These are phyloP conservation scores for Capsicum baccatum DNA, from an alignment of 257 asterid genomes.

Conservation along the genomic window DNA sequence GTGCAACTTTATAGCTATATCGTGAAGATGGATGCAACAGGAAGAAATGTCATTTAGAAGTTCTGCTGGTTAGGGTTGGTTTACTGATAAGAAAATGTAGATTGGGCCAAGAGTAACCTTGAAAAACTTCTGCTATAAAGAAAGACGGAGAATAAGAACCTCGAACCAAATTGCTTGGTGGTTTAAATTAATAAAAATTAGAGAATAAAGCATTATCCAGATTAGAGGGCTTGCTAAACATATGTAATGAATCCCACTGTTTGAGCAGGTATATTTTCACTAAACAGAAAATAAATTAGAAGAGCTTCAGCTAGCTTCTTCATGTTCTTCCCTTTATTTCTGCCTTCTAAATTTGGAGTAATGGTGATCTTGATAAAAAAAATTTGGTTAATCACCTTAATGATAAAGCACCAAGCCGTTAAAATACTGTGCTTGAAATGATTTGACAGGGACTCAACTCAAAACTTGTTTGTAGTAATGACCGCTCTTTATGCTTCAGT, in stretches of 20 bases:
- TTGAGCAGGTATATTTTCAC: background rate
- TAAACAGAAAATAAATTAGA: background rate
- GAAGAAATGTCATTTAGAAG: background rate
- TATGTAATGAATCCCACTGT: background rate
- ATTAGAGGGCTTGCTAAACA: background rate
- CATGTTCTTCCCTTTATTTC: conserved; percentile 9
- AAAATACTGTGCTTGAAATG: conserved; percentile 19
- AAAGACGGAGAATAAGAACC: background rate
- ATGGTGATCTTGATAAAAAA: background rate
- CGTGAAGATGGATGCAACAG: background rate
- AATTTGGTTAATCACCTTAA: too few relatives aligned
- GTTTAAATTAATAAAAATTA: background rate
- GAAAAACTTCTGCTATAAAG: background rate
- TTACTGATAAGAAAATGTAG: background rate
- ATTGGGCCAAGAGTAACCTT: background rate
- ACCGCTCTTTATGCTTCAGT: conserved; percentile 76
- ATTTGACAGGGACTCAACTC: conserved; percentile 70
- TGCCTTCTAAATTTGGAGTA: background rate
- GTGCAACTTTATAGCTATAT: background rate
- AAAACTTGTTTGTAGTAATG: conserved; percentile 65
- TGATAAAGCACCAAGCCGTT: background rate
- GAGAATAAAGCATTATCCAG: background rate
- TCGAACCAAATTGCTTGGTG: background rate
- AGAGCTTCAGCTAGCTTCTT: background rate
- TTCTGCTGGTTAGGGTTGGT: background rate